Evolutionary conservation across 2,329 filamentous ascomycete species (phyloP), one percentile per base, ranked within the genome.

Genomic region (Talaromyces rugulosus): DNA sequence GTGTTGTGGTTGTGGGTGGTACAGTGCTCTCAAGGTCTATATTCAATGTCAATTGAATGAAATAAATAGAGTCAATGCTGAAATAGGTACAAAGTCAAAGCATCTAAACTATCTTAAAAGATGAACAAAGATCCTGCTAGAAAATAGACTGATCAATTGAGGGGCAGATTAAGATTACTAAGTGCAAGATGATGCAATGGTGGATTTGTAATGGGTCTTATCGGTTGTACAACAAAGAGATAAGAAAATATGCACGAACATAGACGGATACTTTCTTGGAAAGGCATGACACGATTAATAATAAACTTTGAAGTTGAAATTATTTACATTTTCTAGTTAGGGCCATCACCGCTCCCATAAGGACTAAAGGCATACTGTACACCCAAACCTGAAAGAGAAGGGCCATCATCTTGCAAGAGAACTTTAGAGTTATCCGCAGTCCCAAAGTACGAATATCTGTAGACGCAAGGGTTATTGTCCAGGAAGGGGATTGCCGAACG

Each of bases 361-460:
- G 58, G n/a, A 11, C 58, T 60, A 18, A 60, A 60, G 3, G 58
- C 34, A 47, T 60, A 60, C 51, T 60, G 58, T 11, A 60, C 36
- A 44, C 58, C 58, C 51, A 60, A 60, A 47, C 51, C 23, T 5
- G 58, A 60, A 44, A 60, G 58, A n/a, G 58, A 60, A 60, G 58
- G 58, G 2, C 58, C 58, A n/a, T 36, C 51, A 18, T 60, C 34
- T 6, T 60, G 34, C 28, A 60, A 40, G 18, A 60, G 34, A 11
- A 60, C 58, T 23, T 60, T 14, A 36, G 58, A 60, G 18, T 60
- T 56, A 31, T 76, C 69, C 2, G 69, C 67, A 56, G 67, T 71
- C 62, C 69, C 69, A 69, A 78, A 81, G 69, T 78, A 81, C 5
- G 78, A 73, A 65, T 81, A 81, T 36, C 77, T 70, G 9, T 72